Evolutionary conservation across 1,284 basidiomycete species (phyloP), one percentile per base, ranked within the genome.

Genomic region (Ganoderma lucidum): DNA sequence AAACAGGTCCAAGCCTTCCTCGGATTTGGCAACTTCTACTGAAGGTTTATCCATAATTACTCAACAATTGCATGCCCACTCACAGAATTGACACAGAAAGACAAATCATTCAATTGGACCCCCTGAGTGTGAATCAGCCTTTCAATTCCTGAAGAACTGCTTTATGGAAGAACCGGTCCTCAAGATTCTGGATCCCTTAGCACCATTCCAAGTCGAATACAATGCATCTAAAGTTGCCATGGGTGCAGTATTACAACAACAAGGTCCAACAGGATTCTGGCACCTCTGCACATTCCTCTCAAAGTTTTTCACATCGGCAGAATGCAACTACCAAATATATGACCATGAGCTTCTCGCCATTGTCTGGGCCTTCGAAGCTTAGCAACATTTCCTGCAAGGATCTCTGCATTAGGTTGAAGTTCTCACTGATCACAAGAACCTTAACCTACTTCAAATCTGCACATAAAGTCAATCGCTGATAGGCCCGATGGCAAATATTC

Each of bases 11-110:
- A 78, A 53, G 59, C 55, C 0, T 86, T 87, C 73, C 65, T 86
- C 0, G 84, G 83, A 1, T 82, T 87, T 48, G 73, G 76, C 6
- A 83, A 83, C 68, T 86, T 83, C 74, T 87, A 86, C 23, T 23
- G 23, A 23, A 23, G 23, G 23, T 23, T 23, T 23, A 23, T 23
- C 23, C 23, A 23, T 23, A 23, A 23, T 23, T 23, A 23, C 23
- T 23, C 23, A 23, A 23, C 23, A 23, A 23, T 23, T 23, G 23
- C 23, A 23, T 23, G 23, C 23, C 23, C 23, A 23, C 23, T 23
- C 23, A 23, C 23, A 23, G 23, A 23, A 23, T 23, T 23, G 23
- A 23, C 1, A 23, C 23, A 23, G 23, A 23, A 23, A 23, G 23
- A 23, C 23, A 30, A 2, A 60, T 19, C 63, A 2, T 81, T 71